Conservation (phyloP, 2,329 filamentous ascomycete species). For the Falciphora oryzae region DNA sequence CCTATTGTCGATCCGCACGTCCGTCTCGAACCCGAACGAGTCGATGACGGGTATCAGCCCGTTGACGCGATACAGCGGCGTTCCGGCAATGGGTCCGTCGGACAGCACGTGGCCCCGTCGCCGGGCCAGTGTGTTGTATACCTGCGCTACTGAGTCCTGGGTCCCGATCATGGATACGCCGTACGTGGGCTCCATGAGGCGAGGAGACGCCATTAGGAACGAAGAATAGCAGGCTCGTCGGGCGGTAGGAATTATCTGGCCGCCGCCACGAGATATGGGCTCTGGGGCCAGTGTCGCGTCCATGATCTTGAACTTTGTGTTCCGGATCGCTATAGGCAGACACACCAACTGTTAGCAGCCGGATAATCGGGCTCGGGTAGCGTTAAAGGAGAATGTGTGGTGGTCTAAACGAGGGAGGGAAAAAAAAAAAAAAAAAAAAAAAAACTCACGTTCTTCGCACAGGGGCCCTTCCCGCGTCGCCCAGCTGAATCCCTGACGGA, state of each 20-base stretch:
- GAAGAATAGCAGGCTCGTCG: slow-evolving; percentile 90
- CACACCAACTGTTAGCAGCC: slow-evolving; percentile 13
- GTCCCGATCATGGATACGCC: slow-evolving; percentile 88
- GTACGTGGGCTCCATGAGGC: slow-evolving; percentile 96
- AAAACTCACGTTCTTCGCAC: slow-evolving; percentile 83
- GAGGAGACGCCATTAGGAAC: slow-evolving; percentile 93
- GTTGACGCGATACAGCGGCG: slow-evolving; percentile 85
- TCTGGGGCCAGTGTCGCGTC: slow-evolving; percentile 82
- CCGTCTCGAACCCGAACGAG: slow-evolving; percentile 96
- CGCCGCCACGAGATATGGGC: slow-evolving; percentile 90
- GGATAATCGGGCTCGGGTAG: slow-evolving; percentile 5
- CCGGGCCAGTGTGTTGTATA: slow-evolving; percentile 88
- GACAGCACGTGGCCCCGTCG: slow-evolving; percentile 87
- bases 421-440: slow-evolving; percentile 16
- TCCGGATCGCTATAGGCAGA: slow-evolving; percentile 68
- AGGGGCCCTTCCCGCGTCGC: slow-evolving; percentile 90
- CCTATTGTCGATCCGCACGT: slow-evolving; percentile 92
- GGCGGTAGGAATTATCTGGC: slow-evolving; percentile 94
- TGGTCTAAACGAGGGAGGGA: slow-evolving; percentile 5
- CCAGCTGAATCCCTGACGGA: slow-evolving; percentile 96
- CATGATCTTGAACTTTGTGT: slow-evolving; percentile 95
- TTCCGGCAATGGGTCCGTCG: slow-evolving; percentile 92
- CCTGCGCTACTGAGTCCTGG: slow-evolving; percentile 76
- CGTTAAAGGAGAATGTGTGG: not conserved
- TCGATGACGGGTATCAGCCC: slow-evolving; percentile 95